Percentiles rank a stretch among this genome's conserved stretches.
Evolutionary conservation across 2,329 filamentous ascomycete genomes (phyloP).

Genomic region (Chalaropsis ovoidea): DNA sequence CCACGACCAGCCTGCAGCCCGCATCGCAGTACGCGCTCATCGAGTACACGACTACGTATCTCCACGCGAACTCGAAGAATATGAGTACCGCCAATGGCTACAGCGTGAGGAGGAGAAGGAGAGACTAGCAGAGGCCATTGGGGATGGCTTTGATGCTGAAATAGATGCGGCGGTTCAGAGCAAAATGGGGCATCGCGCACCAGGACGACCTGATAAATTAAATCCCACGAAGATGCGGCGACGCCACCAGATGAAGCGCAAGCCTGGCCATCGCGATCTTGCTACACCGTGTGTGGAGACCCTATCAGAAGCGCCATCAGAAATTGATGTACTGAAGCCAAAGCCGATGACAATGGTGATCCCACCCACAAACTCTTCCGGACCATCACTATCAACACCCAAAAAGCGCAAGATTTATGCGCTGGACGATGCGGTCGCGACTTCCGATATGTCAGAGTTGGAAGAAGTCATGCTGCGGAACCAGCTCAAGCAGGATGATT

Average conservation of each 20-base stretch:
- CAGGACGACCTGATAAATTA: slow-evolving; percentile 2
- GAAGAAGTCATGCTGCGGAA: background rate
- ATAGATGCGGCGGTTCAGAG: slow-evolving; percentile 9
- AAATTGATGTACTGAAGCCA: background rate
- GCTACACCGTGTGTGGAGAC: background rate
- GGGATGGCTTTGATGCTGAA: slow-evolving; percentile 6
- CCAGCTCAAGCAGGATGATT: background rate
- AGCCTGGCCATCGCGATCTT: background rate
- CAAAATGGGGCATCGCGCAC: slow-evolving; percentile 1
- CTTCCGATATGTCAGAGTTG: background rate
- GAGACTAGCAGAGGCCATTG: background rate
- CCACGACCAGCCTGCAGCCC: slow-evolving; percentile 42
- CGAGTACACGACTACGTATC: slow-evolving; percentile 50
- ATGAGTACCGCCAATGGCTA: slow-evolving; percentile 41
- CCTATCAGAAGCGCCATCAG: background rate
- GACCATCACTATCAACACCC: slow-evolving; percentile 8
- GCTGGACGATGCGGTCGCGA: background rate
- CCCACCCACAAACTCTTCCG: background rate
- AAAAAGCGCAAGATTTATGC: slow-evolving; percentile 7
- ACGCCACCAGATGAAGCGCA: background rate
- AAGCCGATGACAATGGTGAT: background rate
- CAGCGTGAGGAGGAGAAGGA: slow-evolving; percentile 36
- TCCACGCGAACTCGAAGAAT: slow-evolving; percentile 46
- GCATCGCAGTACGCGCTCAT: slow-evolving; percentile 39
- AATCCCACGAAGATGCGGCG: background rate